phyloP scores from a whole-genome alignment of 768 basidiomycete genomes.

The Tricholoma matsutake region DNA sequence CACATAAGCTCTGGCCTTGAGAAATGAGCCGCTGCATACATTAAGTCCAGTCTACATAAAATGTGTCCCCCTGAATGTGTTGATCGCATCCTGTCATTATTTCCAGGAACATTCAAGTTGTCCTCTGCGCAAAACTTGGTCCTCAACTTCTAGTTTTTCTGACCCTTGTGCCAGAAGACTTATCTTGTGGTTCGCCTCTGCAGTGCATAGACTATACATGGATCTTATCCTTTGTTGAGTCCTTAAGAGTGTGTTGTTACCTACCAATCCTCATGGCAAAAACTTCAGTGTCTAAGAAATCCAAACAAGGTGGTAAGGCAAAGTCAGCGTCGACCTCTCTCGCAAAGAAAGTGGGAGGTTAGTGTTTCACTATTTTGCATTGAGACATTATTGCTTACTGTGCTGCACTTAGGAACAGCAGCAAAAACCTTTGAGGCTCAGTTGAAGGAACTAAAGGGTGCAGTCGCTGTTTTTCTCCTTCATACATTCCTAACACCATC shows the following conservation, averaged over 20 bases:
- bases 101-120: neutral
- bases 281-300: neutral
- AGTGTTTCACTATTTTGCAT: neutral
- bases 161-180: neutral
- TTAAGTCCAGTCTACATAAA: neutral
- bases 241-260: neutral
- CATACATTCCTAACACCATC: neutral
- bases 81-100: neutral
- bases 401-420: neutral
- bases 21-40: neutral
- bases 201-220: neutral
- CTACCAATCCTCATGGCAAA: neutral
- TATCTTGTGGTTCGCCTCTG: neutral
- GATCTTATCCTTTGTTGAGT: neutral
- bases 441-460: conserved; percentile 2
- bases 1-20: neutral
- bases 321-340: too few relatives aligned
- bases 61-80: neutral
- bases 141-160: neutral
- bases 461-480: neutral
- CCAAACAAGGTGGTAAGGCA: neutral
- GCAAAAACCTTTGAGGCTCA: neutral
- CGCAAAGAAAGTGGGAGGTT: neutral
- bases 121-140: neutral
- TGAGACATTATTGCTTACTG: neutral